Percentiles rank a stretch among this genome's conserved stretches.
phyloP scores from a whole-genome alignment of 495 filamentous ascomycete genomes.

The Hypomontagnella submonticulosa region DNA sequence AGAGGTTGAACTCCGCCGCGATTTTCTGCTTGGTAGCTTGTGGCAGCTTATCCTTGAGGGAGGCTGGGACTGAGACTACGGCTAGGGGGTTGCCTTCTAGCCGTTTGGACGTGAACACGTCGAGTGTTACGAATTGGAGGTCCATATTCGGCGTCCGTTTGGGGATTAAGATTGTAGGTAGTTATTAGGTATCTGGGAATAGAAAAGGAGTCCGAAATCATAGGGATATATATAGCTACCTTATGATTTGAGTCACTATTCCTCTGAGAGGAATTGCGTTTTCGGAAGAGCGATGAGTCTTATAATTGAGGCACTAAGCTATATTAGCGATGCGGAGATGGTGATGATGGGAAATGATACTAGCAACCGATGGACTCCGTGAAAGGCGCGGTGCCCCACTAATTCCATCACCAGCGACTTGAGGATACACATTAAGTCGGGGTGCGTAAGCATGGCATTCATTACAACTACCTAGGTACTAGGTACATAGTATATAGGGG shows the following conservation, averaged over 20 bases:
- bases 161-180: neutral
- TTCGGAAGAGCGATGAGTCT: slow-evolving; percentile 19
- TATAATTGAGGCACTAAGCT: slow-evolving; percentile 15
- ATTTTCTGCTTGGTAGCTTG: slow-evolving; percentile 72
- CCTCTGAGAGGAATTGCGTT: slow-evolving; percentile 11
- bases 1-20: slow-evolving; percentile 84
- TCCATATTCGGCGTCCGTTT: slow-evolving; percentile 41
- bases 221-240: neutral
- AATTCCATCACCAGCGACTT: slow-evolving; percentile 1
- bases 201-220: neutral
- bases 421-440: neutral
- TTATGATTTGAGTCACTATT: neutral
- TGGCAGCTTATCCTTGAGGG: slow-evolving; percentile 45
- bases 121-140: slow-evolving; percentile 67
- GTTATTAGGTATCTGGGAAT: neutral
- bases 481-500: neutral
- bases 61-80: slow-evolving; percentile 64
- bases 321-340: slow-evolving; percentile 6
- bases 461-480: neutral
- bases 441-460: neutral
- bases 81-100: slow-evolving; percentile 76
- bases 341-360: slow-evolving; percentile 8
- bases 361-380: slow-evolving; percentile 1
- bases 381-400: slow-evolving; percentile 29
- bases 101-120: slow-evolving; percentile 71